Percentiles rank a stretch among this genome's conserved stretches.
These are phyloP conservation scores for Candida fluviatilis DNA, from an alignment of 805 yeast species.

Conservation along the genomic window DNA sequence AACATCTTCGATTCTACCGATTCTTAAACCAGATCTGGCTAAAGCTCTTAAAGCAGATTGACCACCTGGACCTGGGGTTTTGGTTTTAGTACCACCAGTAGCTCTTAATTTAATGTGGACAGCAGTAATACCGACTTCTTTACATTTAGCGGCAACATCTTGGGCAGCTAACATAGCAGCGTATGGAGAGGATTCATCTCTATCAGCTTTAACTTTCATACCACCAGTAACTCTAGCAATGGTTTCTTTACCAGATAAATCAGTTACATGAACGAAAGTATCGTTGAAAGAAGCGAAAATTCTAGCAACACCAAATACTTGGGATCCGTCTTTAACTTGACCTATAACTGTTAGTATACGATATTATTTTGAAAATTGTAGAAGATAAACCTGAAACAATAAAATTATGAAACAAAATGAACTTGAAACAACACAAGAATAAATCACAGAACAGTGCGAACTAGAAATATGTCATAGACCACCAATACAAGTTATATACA, in stretches of 20 bases:
- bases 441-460: too few relatives aligned
- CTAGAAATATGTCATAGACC: too few relatives aligned
- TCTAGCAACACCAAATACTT: slow-evolving; percentile 99
- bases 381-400: too few relatives aligned
- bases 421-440: too few relatives aligned
- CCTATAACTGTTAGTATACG: slow-evolving; percentile 18
- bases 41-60: slow-evolving; percentile 98
- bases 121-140: slow-evolving; percentile 99
- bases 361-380: too few relatives aligned
- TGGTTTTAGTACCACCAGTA: slow-evolving; percentile 99
- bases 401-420: too few relatives aligned
- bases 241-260: slow-evolving; percentile 99
- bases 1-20: slow-evolving; percentile 99
- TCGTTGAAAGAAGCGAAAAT: slow-evolving; percentile 99
- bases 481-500: too few relatives aligned
- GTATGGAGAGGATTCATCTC: slow-evolving; percentile 99
- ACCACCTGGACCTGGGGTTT: slow-evolving; percentile 99
- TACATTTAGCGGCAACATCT: slow-evolving; percentile 98
- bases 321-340: slow-evolving; percentile 71
- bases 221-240: slow-evolving; percentile 99
- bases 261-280: slow-evolving; percentile 99
- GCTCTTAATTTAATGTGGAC: slow-evolving; percentile 99
- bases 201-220: slow-evolving; percentile 99
- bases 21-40: slow-evolving; percentile 99
- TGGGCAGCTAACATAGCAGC: slow-evolving; percentile 99